Percentiles rank a stretch among this genome's conserved stretches.
These are phyloP conservation scores for Suhomyces bokatorum DNA, from an alignment of 1,139 yeast species.

Conservation along the genomic window DNA sequence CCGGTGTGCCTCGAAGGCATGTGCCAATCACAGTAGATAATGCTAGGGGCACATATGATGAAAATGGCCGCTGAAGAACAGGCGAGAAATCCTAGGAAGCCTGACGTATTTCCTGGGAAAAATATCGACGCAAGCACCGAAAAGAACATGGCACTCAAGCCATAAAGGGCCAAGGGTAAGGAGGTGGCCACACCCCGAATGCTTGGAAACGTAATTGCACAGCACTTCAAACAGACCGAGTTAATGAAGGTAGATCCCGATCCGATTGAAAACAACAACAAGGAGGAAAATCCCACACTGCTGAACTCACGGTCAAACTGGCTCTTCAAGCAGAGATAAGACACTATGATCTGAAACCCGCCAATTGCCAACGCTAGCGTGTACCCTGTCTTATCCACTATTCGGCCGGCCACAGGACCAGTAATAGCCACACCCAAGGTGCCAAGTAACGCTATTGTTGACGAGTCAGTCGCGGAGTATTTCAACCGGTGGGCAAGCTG, in stretches of 20 bases:
- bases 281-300: constrained; percentile 35
- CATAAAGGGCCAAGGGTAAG: constrained; percentile 58
- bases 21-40: constrained; percentile 43
- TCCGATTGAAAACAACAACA: constrained; percentile 47
- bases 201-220: constrained; percentile 57
- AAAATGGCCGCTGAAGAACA: constrained; percentile 41
- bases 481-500: constrained; percentile 55
- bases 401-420: constrained; percentile 59
- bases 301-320: constrained; percentile 42
- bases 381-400: constrained; percentile 58
- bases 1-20: background rate
- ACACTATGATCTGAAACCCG: constrained; percentile 40
- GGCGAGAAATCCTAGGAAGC: constrained; percentile 49
- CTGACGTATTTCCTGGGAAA: constrained; percentile 53
- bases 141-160: constrained; percentile 58
- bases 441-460: constrained; percentile 58
- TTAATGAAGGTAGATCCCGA: constrained; percentile 56
- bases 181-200: constrained; percentile 62
- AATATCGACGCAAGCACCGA: constrained; percentile 50
- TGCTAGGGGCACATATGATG: constrained; percentile 46
- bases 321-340: constrained; percentile 48
- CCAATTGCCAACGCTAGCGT: constrained; percentile 47
- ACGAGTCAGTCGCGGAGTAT: constrained; percentile 55
- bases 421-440: constrained; percentile 58
- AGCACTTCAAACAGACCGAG: constrained; percentile 55